Base-by-base conservation (phyloP, 805 yeast genomes). In the Cyberlindnera lachancei region DNA sequence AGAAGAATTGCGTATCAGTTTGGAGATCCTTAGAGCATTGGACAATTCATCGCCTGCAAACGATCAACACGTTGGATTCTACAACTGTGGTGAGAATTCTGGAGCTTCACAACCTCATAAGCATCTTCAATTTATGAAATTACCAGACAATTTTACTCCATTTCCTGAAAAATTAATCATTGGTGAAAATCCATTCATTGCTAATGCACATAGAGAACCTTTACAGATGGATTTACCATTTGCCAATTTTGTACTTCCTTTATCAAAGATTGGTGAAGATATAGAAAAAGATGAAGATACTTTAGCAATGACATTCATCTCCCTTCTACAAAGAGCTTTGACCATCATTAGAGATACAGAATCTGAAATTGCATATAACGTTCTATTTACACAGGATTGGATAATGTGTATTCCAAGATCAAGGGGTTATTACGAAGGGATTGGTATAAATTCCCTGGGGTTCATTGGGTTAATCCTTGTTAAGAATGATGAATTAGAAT, bases 91-190 rank as follows among this genome's bases (percentile, higher is more conserved):
- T 7, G 75, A 77, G 14, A 68, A 75, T 45, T 75, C 94, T 40
- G 98, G 97, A 2, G 95, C 95, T n/a, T 86, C 96, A 0, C 92
- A 87, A 50, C 79, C 83, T 29, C 98, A 90, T 61, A 86, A 84
- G 53, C 98, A 90, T 58, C 58, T 92, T 41, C 98, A 92, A 58
- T 77, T 88, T 57, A 63, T 90, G 69, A 66, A 75, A 27, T 61
- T 83, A 27, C 94, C 95, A 2, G 53, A 59, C 7, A 59, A 64
- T 15, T 78, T 75, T 52, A 56, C 55, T 1, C 70, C 82, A 6
- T 75, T 70, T 51, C 80, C 84, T 31, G 78, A 74, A 28, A 40
- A 49, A 11, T 48, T 69, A n/a, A 61, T 68, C 13, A 56, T 63
- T 5, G 64, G 62, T 4, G 56, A 57, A 22, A 67, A 62, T 7